Conservation (phyloP, 352 stramenopile genomes). For the Phytophthora pseudosyringae region DNA sequence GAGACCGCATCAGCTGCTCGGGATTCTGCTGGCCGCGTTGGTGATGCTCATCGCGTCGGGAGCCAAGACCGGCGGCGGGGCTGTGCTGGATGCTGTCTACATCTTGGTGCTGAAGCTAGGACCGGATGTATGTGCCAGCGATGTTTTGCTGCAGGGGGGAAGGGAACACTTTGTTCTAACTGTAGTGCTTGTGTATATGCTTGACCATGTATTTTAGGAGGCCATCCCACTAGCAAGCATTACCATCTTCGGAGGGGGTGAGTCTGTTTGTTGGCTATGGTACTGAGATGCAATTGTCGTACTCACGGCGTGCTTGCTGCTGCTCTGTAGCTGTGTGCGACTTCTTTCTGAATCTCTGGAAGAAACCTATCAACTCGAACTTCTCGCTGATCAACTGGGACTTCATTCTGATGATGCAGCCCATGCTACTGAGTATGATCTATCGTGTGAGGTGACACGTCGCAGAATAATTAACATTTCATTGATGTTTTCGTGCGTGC, state of each 20-base stretch:
- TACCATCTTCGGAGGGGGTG: slow-evolving; percentile 90
- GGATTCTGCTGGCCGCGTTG: slow-evolving; percentile 42
- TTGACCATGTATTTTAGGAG: slow-evolving; percentile 27
- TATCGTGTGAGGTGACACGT: neutral
- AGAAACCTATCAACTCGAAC: slow-evolving; percentile 39
- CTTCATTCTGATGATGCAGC: slow-evolving; percentile 94
- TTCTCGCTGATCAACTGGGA: slow-evolving; percentile 94
- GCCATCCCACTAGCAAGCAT: slow-evolving; percentile 93
- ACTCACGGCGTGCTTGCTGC: slow-evolving; percentile 4
- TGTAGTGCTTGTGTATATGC: slow-evolving; percentile 2
- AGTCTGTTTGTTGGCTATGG: neutral
- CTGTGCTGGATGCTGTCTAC: slow-evolving; percentile 93
- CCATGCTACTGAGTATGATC: slow-evolving; percentile 59
- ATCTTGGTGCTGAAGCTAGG: slow-evolving; percentile 91
- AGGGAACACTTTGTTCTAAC: slow-evolving; percentile 3
- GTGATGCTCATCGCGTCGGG: slow-evolving; percentile 72
- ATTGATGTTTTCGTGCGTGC: slow-evolving; percentile 4
- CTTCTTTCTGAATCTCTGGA: slow-evolving; percentile 43
- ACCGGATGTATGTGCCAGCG: slow-evolving; percentile 59
- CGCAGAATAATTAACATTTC: neutral
- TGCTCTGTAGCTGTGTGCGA: slow-evolving; percentile 36
- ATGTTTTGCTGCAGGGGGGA: neutral
- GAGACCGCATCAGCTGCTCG: slow-evolving; percentile 35
- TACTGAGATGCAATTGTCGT: neutral
- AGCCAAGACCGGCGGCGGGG: slow-evolving; percentile 83